Percentiles rank a stretch among this genome's conserved stretches.
These are phyloP conservation scores for Amanita phalloides DNA, from an alignment of 768 basidiomycete genomes.

Conservation along the genomic window DNA sequence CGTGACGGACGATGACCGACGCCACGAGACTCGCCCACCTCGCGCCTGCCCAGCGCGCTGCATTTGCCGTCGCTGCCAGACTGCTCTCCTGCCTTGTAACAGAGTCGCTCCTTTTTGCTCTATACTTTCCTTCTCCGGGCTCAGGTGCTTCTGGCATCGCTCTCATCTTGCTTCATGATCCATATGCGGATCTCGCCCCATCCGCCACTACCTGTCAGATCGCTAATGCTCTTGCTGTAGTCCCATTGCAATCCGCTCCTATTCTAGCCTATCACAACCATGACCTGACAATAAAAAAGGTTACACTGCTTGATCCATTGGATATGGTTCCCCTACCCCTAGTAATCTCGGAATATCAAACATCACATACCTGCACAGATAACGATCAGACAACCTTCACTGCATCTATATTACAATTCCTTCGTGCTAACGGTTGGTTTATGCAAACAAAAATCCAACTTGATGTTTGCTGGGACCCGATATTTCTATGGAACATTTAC, in stretches of 20 bases:
- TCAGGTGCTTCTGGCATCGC: slow-evolving; percentile 27
- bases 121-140: slow-evolving; percentile 30
- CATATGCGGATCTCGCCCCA: slow-evolving; percentile 10
- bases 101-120: slow-evolving; percentile 38
- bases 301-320: slow-evolving; percentile 42
- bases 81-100: slow-evolving; percentile 49
- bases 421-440: slow-evolving; percentile 18
- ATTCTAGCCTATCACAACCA: slow-evolving; percentile 28
- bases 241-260: slow-evolving; percentile 35
- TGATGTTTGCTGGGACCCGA: slow-evolving; percentile 20
- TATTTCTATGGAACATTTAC: slow-evolving; percentile 34
- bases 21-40: slow-evolving; percentile 18
- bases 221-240: slow-evolving; percentile 33
- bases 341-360: slow-evolving; percentile 6
- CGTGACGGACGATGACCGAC: slow-evolving; percentile 14
- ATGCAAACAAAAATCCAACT: slow-evolving; percentile 15
- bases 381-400: neutral
- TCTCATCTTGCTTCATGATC: slow-evolving; percentile 26
- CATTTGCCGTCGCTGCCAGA: slow-evolving; percentile 37
- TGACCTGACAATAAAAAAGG: slow-evolving; percentile 22
- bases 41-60: slow-evolving; percentile 28
- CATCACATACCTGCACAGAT: neutral
- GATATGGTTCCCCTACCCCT: slow-evolving; percentile 37
- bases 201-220: slow-evolving; percentile 12
- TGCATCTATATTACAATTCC: neutral